These are phyloP conservation scores for Fragaria iinumae DNA, from an alignment of 306 rosid genomes.

Conservation along the genomic window DNA sequence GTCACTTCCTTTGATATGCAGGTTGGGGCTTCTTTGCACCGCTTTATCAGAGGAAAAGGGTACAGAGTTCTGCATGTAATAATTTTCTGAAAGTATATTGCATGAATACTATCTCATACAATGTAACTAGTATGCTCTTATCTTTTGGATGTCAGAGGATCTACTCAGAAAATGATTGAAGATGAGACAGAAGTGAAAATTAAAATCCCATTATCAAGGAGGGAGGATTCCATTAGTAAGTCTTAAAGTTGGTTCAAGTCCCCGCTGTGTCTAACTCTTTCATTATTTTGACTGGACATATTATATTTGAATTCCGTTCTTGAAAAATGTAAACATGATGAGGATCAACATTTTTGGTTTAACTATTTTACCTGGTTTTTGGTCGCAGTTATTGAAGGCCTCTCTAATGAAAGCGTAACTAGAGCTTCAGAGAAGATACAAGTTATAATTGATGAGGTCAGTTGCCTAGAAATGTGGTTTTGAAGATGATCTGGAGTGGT, in stretches of 20 bases:
- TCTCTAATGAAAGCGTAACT: conserved; percentile 56
- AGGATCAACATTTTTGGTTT: conserved; percentile 17
- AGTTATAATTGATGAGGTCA: conserved; percentile 66
- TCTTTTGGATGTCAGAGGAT: conserved; percentile 56
- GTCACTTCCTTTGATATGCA: conserved; percentile 45
- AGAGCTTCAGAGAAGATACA: conserved; percentile 73
- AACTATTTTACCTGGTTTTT: conserved; percentile 25
- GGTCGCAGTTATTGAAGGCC: conserved; percentile 73
- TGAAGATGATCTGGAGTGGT: conserved; percentile 17
- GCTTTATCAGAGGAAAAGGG: conserved; percentile 83
- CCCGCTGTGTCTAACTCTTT: neutral
- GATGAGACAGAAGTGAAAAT: conserved; percentile 72
- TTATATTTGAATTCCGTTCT: neutral
- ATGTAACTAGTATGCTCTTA: conserved; percentile 12
- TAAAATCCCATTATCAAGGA: conserved; percentile 58
- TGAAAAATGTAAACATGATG: neutral
- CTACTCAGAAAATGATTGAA: conserved; percentile 67
- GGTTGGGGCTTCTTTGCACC: conserved; percentile 80
- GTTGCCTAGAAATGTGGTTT: conserved; percentile 36
- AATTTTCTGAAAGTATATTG: conserved; percentile 8
- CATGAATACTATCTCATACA: conserved; percentile 21
- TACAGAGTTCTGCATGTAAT: conserved; percentile 27
- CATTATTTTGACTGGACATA: neutral
- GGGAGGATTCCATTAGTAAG: conserved; percentile 71
- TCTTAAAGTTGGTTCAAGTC: conserved; percentile 17